A percentile compares a stretch with the other conserved stretches of the same genome.
Evolutionary conservation across 768 basidiomycete genomes (phyloP).

Genomic region (Lentinula boryana): DNA sequence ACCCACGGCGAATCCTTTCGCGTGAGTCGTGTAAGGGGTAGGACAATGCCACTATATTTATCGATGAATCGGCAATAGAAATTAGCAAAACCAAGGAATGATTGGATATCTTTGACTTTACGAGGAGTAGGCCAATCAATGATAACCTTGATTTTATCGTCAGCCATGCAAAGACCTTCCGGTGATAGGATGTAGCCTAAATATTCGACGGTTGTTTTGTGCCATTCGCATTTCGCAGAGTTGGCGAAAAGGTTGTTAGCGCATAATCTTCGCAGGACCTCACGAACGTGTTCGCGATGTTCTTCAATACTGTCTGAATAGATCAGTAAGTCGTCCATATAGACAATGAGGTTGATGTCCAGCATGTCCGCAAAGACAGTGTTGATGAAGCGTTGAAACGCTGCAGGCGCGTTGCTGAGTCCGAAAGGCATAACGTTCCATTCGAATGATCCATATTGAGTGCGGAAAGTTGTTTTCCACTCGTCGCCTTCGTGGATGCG

Average conservation of each 20-base stretch:
- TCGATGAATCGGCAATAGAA: slow-evolving; percentile 20
- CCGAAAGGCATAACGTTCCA: slow-evolving; percentile 32
- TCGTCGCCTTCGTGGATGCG: too few relatives aligned
- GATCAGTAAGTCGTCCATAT: slow-evolving; percentile 39
- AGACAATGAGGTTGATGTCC: slow-evolving; percentile 33
- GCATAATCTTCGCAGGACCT: slow-evolving; percentile 25
- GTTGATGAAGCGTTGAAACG: slow-evolving; percentile 38
- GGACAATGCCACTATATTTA: slow-evolving; percentile 21
- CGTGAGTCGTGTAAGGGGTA: slow-evolving; percentile 21
- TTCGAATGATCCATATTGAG: too few relatives aligned
- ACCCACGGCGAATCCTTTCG: slow-evolving; percentile 17
- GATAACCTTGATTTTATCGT: too few relatives aligned
- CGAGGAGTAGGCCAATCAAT: too few relatives aligned
- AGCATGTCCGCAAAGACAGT: slow-evolving; percentile 30
- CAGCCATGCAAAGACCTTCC: too few relatives aligned
- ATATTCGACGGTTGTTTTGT: too few relatives aligned
- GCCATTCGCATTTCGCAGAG: slow-evolving; percentile 30
- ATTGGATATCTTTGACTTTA: too few relatives aligned
- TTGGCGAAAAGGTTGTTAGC: slow-evolving; percentile 24
- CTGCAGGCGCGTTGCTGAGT: slow-evolving; percentile 31
- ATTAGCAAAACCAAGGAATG: too few relatives aligned
- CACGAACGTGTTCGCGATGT: slow-evolving; percentile 24
- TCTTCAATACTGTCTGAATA: slow-evolving; percentile 23
- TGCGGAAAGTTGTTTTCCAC: too few relatives aligned
- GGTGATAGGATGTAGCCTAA: too few relatives aligned